These are phyloP conservation scores for Abelmoschus esculentus DNA, from an alignment of 345 rosid species.

Conservation along the genomic window DNA sequence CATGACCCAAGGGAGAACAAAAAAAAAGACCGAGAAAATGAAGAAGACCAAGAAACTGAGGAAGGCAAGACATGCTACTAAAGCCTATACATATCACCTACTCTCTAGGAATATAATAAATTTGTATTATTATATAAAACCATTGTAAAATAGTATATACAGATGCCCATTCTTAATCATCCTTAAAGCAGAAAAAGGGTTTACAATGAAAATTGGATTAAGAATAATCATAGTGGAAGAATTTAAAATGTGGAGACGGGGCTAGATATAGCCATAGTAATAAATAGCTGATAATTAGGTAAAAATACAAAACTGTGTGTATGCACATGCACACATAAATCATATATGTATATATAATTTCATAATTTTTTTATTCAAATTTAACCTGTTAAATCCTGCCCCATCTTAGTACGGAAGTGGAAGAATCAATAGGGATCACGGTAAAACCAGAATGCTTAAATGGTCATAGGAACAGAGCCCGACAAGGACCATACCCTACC, in stretches of 20 bases:
- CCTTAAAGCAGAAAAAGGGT: background rate
- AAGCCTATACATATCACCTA: slow-evolving; percentile 4
- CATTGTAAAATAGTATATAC: background rate
- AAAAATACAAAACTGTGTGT: background rate
- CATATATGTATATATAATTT: background rate
- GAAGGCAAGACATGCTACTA: slow-evolving; percentile 12
- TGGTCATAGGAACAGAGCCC: background rate
- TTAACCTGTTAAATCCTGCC: too few relatives aligned
- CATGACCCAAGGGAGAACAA: background rate
- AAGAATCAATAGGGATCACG: too few relatives aligned
- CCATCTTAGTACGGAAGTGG: too few relatives aligned
- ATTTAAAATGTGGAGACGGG: background rate
- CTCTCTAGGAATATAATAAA: background rate
- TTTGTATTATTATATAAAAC: background rate
- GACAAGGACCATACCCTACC: background rate
- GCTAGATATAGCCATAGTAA: background rate
- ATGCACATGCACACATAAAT: background rate
- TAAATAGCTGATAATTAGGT: background rate
- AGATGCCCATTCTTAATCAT: background rate
- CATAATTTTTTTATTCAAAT: background rate
- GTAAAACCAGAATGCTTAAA: background rate
- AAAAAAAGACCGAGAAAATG: background rate
- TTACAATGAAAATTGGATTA: background rate
- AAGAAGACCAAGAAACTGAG: background rate
- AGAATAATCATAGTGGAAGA: background rate